phyloP scores from a whole-genome alignment of 257 asterid genomes.

The Solanum paucissectum region DNA sequence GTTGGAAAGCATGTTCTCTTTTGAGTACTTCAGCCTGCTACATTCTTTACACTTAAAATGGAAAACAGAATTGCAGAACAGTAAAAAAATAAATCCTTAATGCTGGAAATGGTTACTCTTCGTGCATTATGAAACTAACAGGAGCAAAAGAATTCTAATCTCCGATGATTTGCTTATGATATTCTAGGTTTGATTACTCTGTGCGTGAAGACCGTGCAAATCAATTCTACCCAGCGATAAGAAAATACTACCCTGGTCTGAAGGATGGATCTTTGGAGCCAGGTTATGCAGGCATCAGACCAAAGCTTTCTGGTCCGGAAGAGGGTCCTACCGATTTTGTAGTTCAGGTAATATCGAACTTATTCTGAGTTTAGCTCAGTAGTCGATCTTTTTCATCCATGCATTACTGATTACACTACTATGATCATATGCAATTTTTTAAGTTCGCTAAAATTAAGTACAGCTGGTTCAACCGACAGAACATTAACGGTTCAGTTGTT shows the following conservation, averaged over 20 bases:
- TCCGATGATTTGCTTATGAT: not conserved
- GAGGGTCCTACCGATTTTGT: constrained; percentile 53
- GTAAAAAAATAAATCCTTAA: not conserved
- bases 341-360: constrained; percentile 42
- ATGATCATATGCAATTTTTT: too few species aligned
- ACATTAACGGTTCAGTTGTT: not conserved
- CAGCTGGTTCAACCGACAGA: not conserved
- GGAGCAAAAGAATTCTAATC: not conserved
- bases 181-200: constrained; percentile 60
- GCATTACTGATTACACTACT: too few species aligned
- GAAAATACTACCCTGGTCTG: constrained; percentile 60
- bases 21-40: not conserved
- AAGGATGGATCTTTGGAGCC: constrained; percentile 68
- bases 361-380: not conserved
- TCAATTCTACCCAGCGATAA: constrained; percentile 55
- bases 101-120: not conserved
- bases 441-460: too few species aligned
- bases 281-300: constrained; percentile 75
- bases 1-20: not conserved
- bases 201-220: constrained; percentile 51
- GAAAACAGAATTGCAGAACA: not conserved
- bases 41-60: not conserved
- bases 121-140: not conserved
- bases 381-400: too few species aligned
- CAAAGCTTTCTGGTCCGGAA: constrained; percentile 61